These are phyloP conservation scores for Wickerhamiella sorbophila DNA, from an alignment of 805 yeast species.

Conservation along the genomic window DNA sequence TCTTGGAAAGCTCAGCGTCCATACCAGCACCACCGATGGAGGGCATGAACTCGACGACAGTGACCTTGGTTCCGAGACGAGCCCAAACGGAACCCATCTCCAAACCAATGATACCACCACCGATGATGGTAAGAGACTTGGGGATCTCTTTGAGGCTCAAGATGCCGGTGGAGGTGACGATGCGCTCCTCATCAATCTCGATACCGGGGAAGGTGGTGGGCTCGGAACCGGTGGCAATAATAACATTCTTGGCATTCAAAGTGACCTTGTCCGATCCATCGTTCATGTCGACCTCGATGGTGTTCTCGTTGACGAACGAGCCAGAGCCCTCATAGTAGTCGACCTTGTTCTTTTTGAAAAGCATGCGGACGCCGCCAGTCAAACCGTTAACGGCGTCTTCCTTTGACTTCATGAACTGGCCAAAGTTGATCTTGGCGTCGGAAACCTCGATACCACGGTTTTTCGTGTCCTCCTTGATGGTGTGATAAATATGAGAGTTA, in stretches of 20 bases:
- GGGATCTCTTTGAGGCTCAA: constrained; percentile 78
- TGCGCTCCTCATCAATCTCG: constrained; percentile 89
- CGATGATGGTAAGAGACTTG: constrained; percentile 80
- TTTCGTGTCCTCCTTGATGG: constrained; percentile 69
- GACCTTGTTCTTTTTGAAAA: constrained; percentile 91
- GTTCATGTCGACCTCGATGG: constrained; percentile 65
- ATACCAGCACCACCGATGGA: constrained; percentile 98
- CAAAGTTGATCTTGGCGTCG: constrained; percentile 62
- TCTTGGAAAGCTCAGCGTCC: constrained; percentile 90
- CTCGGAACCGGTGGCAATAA: constrained; percentile 97
- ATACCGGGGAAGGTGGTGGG: constrained; percentile 98
- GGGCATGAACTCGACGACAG: constrained; percentile 78
- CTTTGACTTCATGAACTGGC: constrained; percentile 77
- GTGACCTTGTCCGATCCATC: constrained; percentile 67
- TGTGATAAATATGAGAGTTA: constrained; percentile 88
- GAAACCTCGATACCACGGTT: constrained; percentile 78
- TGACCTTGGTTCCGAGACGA: constrained; percentile 89
- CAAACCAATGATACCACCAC: constrained; percentile 98
- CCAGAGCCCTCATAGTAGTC: constrained; percentile 91
- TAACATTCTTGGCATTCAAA: constrained; percentile 71
- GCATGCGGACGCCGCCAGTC: constrained; percentile 87
- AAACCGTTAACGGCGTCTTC: constrained; percentile 77
- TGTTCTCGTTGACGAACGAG: constrained; percentile 68
- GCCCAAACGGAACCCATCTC: constrained; percentile 99
- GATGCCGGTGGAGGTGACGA: constrained; percentile 91